A percentile compares a stretch with the other conserved stretches of the same genome.
These are phyloP conservation scores for Haplographium delicatum DNA, from an alignment of 495 filamentous ascomycete species.

Conservation along the genomic window DNA sequence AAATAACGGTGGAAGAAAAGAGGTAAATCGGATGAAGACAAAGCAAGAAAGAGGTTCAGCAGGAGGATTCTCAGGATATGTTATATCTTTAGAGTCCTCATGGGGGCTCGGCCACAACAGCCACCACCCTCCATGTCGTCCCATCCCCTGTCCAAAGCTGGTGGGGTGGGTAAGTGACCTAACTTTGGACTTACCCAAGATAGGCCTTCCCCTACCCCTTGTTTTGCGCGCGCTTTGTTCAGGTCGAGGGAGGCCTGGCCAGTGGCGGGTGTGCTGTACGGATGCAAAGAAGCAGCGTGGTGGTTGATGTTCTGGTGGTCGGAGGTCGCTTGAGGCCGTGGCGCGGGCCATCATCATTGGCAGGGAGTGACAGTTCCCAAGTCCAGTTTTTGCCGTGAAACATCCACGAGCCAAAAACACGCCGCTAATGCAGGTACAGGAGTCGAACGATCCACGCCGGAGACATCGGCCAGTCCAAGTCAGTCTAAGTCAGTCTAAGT, in stretches of 20 bases:
- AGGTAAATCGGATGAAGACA: constrained; percentile 26
- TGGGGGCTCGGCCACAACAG: constrained; percentile 17
- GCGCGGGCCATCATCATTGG: no score
- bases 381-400: no score
- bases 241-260: neutral
- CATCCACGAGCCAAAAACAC: no score
- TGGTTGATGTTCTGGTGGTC: neutral
- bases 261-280: neutral
- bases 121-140: constrained; percentile 12
- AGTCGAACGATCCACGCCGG: neutral
- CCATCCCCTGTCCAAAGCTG: constrained; percentile 9
- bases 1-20: constrained; percentile 31
- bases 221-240: constrained; percentile 24
- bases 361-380: no score
- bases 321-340: no score
- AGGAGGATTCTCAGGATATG: constrained; percentile 21
- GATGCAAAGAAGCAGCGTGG: neutral
- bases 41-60: constrained; percentile 23
- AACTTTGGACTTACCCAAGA: neutral
- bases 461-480: no score
- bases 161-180: neutral
- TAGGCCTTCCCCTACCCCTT: neutral
- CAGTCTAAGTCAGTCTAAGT: no score
- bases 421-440: constrained; percentile 9
- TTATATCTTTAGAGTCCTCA: constrained; percentile 24